phyloP scores from a whole-genome alignment of 768 basidiomycete genomes.

The Russula brevipes region DNA sequence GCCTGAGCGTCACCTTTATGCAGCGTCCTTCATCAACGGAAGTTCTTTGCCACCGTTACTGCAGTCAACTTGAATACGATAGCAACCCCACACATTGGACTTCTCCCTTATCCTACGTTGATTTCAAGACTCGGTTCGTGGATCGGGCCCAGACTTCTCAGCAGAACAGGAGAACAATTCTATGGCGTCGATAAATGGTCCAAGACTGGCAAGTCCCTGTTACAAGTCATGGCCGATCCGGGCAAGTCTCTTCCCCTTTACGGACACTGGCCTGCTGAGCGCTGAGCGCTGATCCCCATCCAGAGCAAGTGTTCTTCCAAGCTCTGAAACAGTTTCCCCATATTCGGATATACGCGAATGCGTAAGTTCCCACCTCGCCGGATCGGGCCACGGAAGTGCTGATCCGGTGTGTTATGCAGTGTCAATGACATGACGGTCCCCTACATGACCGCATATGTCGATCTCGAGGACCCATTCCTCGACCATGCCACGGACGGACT shows the following conservation, averaged over 20 bases:
- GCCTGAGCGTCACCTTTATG: background rate
- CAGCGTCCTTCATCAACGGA: constrained; percentile 59
- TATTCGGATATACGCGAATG: constrained; percentile 76
- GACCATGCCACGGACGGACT: constrained; percentile 53
- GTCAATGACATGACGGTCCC: constrained; percentile 78
- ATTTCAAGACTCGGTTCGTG: constrained; percentile 47
- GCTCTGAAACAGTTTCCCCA: constrained; percentile 61
- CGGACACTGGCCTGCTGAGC: background rate
- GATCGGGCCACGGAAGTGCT: background rate
- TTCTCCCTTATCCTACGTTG: constrained; percentile 57
- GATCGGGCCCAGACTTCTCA: constrained; percentile 65
- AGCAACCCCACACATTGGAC: constrained; percentile 79
- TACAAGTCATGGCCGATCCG: constrained; percentile 80
- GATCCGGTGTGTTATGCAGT: constrained; percentile 31
- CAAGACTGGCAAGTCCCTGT: constrained; percentile 54
- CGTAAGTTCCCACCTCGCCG: constrained; percentile 40
- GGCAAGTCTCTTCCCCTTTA: constrained; percentile 33
- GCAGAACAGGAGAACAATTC: constrained; percentile 68
- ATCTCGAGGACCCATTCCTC: constrained; percentile 60
- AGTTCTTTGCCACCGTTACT: constrained; percentile 63
- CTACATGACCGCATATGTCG: constrained; percentile 72
- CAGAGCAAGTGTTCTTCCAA: constrained; percentile 72
- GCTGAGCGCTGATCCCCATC: background rate
- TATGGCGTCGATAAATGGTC: constrained; percentile 62
- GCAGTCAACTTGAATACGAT: constrained; percentile 82